These are phyloP conservation scores for Fistulina hepatica DNA, from an alignment of 1,284 basidiomycete species.

Conservation along the genomic window DNA sequence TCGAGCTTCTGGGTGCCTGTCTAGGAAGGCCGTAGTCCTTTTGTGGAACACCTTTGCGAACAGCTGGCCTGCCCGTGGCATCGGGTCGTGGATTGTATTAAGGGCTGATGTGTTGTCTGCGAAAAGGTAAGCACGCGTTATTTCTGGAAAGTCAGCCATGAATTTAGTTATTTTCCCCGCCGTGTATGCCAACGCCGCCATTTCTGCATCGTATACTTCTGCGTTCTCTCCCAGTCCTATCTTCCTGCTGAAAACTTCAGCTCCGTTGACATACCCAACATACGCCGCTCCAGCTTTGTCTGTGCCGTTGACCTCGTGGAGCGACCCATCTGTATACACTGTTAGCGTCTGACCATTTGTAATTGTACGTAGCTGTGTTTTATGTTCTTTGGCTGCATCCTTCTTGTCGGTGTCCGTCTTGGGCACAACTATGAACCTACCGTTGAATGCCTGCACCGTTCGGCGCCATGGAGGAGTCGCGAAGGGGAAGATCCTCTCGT, in stretches of 20 bases:
- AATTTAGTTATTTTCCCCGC: not conserved
- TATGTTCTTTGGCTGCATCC: constrained; percentile 10
- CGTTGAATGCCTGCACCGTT: not conserved
- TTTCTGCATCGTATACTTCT: constrained; percentile 23
- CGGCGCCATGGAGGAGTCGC: constrained; percentile 16
- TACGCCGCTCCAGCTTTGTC: constrained; percentile 14
- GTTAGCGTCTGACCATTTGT: constrained; percentile 6
- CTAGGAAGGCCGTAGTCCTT: no score
- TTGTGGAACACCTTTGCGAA: no score
- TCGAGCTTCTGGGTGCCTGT: no score
- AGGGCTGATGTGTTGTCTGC: not conserved
- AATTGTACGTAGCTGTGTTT: constrained; percentile 6
- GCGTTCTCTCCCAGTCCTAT: constrained; percentile 18
- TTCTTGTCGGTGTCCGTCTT: not conserved
- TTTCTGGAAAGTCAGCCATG: not conserved
- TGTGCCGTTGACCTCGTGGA: constrained; percentile 10
- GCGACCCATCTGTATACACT: constrained; percentile 24
- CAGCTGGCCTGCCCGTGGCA: no score
- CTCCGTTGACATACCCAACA: constrained; percentile 14
- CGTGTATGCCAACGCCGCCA: constrained; percentile 11
- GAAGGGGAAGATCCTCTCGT: constrained; percentile 16
- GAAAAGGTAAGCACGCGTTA: not conserved
- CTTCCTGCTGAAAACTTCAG: constrained; percentile 7
- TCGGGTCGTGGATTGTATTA: not conserved
- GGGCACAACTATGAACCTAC: not conserved